Evolutionary conservation across 2,329 filamentous ascomycete genomes (phyloP), one percentile per base, ranked within the genome.

Genomic region (Escovopsis sp.): DNA sequence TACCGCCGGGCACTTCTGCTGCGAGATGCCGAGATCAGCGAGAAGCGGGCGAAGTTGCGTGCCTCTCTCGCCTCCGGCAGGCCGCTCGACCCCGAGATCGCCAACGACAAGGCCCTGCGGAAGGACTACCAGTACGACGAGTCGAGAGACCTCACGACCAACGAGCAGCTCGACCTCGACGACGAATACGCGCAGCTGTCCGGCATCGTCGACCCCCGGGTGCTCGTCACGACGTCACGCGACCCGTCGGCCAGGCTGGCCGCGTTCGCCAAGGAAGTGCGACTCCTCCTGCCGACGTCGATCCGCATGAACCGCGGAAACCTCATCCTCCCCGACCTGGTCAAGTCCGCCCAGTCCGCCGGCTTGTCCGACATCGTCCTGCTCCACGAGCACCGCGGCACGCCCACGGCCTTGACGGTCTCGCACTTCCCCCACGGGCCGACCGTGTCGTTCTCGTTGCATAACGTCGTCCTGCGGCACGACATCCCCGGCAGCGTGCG

Each of bases 91-190:
- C 76, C 83, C 23, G 70, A 74, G 33, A 84, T 96, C 50, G 86
- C 88, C 43, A 83, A 94, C 56, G 89, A 98, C 64, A 86, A 85
- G 61, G 59, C 73, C 28, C 66, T 98, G 43, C 77, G 88, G 36
- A 80, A 85, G 57, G 86, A 96, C 59, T 95, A 83, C 65, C 87
- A 88, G 57, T 98, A 89, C 59, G 91, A 98, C 58, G 89, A 95
- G 62, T 85, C 85, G 4, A 68, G 77, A 23, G 82, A 87, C 52
- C 65, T 78, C 43, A 77, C 70, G 3, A 67, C 69, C 15, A 73
- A 85, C 44, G 80, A 86, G 44, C 72, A 81, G 58, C 63, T 86
- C 15, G 81, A 85, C 43, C 64, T 93, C 18, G 85, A 93, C 57
- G 85, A 94, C 55, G 89, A 96, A 65, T 96, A 95, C 60, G 77